phyloP scores from a whole-genome alignment of 805 yeast species.

The Yamadazyma tumulicola region DNA sequence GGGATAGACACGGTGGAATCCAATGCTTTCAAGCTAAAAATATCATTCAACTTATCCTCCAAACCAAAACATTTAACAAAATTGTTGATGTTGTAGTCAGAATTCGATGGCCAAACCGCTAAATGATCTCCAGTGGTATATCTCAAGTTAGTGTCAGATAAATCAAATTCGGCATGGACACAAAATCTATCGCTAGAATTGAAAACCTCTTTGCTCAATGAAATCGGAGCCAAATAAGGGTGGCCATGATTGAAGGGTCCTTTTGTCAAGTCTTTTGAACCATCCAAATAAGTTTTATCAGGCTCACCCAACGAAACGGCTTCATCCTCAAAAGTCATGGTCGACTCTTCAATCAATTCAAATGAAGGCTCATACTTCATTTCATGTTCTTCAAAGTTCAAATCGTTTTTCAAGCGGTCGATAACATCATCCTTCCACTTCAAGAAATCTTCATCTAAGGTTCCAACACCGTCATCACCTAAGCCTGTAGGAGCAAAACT shows the following conservation, averaged over 20 bases:
- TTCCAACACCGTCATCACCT: slow-evolving; percentile 94
- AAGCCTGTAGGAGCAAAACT: slow-evolving; percentile 75
- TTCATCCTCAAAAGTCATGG: slow-evolving; percentile 23
- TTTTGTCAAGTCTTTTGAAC: slow-evolving; percentile 34
- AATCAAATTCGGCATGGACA: slow-evolving; percentile 86
- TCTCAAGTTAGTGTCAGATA: slow-evolving; percentile 67
- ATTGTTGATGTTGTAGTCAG: slow-evolving; percentile 66
- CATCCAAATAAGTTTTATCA: slow-evolving; percentile 41
- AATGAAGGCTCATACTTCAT: slow-evolving; percentile 72
- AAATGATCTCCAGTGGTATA: slow-evolving; percentile 96
- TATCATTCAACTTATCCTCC: slow-evolving; percentile 45
- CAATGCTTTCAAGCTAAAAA: slow-evolving; percentile 61
- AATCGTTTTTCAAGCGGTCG: slow-evolving; percentile 57
- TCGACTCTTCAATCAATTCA: slow-evolving; percentile 36
- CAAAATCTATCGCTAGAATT: slow-evolving; percentile 64
- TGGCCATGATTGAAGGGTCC: slow-evolving; percentile 81
- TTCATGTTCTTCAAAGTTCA: slow-evolving; percentile 77
- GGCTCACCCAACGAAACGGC: slow-evolving; percentile 75
- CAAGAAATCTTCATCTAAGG: slow-evolving; percentile 92
- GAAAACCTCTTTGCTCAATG: slow-evolving; percentile 66
- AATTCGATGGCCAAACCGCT: slow-evolving; percentile 91
- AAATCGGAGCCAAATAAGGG: slow-evolving; percentile 76
- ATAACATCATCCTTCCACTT: slow-evolving; percentile 85
- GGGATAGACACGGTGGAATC: slow-evolving; percentile 67
- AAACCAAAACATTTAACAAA: slow-evolving; percentile 66